A percentile compares a stretch with the other conserved stretches of the same genome.
Conservation (phyloP, 768 basidiomycete genomes). For the Cystoderma amianthinum region DNA sequence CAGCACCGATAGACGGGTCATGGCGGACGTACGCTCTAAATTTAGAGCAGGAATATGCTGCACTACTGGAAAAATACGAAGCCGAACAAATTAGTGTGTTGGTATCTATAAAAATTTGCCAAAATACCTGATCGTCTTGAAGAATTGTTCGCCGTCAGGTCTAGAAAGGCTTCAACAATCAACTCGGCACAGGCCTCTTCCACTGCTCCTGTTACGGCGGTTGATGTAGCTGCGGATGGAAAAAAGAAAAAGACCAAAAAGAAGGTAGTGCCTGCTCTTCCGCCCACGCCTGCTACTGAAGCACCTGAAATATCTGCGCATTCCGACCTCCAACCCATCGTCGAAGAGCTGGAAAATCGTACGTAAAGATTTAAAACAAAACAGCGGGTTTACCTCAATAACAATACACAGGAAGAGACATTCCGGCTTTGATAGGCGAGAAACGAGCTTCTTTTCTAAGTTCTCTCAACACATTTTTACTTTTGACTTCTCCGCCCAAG, state of each 20-base stretch:
- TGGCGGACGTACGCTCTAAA: constrained; percentile 37
- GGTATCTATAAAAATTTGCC: too few relatives aligned
- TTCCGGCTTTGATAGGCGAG: too few relatives aligned
- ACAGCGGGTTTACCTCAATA: too few relatives aligned
- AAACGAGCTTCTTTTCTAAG: constrained; percentile 16
- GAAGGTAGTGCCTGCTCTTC: constrained; percentile 5
- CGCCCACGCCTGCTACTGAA: too few relatives aligned
- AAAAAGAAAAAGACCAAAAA: constrained; percentile 13
- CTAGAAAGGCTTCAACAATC: constrained; percentile 13
- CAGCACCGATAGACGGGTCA: constrained; percentile 13
- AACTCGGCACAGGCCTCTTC: constrained; percentile 7
- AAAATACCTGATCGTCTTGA: too few relatives aligned
- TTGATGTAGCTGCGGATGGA: constrained; percentile 6
- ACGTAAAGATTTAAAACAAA: constrained; percentile 1
- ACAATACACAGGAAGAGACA: too few relatives aligned
- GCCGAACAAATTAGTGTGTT: constrained; percentile 32
- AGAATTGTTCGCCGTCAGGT: constrained; percentile 8
- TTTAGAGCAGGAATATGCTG: constrained; percentile 30
- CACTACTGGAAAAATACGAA: constrained; percentile 32
- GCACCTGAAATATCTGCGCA: not conserved
- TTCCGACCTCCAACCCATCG: not conserved
- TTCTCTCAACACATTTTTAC: constrained; percentile 22
- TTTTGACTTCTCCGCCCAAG: constrained; percentile 14
- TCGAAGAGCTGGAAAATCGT: not conserved
- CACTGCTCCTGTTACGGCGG: constrained; percentile 6